Evolutionary conservation across 1,284 basidiomycete species (phyloP).

Genomic region (Malassezia yamatoensis): DNA sequence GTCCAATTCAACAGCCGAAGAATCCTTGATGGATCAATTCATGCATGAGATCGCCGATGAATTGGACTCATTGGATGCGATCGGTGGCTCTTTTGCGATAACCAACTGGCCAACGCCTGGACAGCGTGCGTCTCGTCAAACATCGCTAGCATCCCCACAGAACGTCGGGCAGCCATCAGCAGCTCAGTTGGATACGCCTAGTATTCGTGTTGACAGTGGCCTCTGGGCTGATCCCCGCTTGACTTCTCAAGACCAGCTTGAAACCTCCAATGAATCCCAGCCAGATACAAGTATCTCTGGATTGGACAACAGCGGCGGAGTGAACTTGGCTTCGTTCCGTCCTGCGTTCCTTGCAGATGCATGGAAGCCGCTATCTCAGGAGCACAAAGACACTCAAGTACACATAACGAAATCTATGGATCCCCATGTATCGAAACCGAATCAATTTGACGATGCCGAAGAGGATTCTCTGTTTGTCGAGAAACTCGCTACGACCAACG

Average conservation of each 20-base stretch:
- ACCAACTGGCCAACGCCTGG: slow-evolving; percentile 1
- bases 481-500: slow-evolving; percentile 20
- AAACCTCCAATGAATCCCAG: too few species aligned
- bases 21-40: slow-evolving; percentile 64
- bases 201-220: neutral
- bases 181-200: neutral
- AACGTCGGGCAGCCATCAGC: neutral
- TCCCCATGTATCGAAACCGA: too few species aligned
- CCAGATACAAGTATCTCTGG: too few species aligned
- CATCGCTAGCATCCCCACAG: neutral
- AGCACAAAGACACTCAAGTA: too few species aligned
- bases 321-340: too few species aligned
- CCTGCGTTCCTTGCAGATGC: too few species aligned
- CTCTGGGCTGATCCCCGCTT: slow-evolving; percentile 1
- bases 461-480: slow-evolving; percentile 50
- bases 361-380: too few species aligned
- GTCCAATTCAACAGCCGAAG: slow-evolving; percentile 29
- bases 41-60: slow-evolving; percentile 72
- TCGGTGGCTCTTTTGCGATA: slow-evolving; percentile 2
- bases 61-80: slow-evolving; percentile 56
- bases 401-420: too few species aligned
- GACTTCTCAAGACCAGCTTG: too few species aligned
- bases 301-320: too few species aligned
- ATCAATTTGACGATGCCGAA: slow-evolving; percentile 53
- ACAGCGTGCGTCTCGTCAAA: neutral